Conservation (phyloP, 306 rosid genomes). For the Astragalus glycyphyllos region DNA sequence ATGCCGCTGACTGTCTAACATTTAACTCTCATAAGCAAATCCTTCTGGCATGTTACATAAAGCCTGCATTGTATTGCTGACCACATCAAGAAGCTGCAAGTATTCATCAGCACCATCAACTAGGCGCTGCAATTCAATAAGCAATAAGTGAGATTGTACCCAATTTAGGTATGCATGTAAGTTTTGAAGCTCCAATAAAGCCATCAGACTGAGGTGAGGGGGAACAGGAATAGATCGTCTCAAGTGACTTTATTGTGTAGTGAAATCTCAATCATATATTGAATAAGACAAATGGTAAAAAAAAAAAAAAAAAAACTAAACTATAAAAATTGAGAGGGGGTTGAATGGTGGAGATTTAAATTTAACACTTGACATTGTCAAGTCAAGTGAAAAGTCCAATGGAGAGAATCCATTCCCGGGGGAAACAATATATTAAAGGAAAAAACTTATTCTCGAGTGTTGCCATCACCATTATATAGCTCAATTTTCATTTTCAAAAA, state of each 20-base stretch:
- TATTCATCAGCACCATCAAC: constrained; percentile 92
- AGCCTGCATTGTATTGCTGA: constrained; percentile 74
- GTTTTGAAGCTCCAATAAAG: background rate
- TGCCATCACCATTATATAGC: background rate
- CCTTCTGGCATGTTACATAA: constrained; percentile 67
- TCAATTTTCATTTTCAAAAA: background rate
- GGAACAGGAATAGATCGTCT: no score
- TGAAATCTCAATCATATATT: no score
- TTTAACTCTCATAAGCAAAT: constrained; percentile 49
- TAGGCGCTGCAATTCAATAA: constrained; percentile 68
- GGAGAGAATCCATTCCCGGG: no score
- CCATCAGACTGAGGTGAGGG: background rate
- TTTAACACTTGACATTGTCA: no score
- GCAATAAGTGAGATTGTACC: constrained; percentile 32
- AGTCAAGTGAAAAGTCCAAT: no score
- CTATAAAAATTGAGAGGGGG: no score
- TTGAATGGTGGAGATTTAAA: no score
- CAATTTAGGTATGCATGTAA: constrained; percentile 2
- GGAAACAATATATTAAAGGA: no score
- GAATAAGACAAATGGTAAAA: no score
- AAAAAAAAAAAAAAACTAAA: no score
- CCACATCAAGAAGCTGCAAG: constrained; percentile 87
- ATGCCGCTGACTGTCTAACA: constrained; percentile 18
- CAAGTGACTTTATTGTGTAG: no score
- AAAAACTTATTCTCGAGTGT: no score